These are phyloP conservation scores for Euphorbia celastroides DNA, from an alignment of 441 rosid species.

Conservation along the genomic window DNA sequence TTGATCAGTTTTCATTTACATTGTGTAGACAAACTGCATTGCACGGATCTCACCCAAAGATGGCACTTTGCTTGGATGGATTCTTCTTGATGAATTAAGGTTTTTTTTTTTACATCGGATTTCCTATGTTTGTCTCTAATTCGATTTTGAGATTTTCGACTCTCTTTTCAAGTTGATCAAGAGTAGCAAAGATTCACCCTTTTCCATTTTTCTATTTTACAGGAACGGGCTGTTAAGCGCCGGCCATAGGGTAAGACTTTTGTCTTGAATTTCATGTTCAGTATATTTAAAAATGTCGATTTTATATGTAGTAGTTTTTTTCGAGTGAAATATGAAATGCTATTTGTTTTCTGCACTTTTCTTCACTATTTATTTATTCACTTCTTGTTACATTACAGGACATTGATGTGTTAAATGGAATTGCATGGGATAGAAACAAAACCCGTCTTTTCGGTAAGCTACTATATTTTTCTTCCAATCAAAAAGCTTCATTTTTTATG, in stretches of 20 bases:
- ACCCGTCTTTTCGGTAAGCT: constrained; percentile 79
- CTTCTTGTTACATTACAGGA: constrained; percentile 29
- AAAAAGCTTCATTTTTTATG: not conserved
- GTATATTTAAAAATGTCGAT: not conserved
- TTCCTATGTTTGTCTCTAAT: constrained; percentile 5
- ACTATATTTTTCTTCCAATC: not conserved
- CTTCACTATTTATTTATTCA: not conserved
- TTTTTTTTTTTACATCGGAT: constrained; percentile 15
- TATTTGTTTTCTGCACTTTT: not conserved
- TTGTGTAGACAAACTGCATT: constrained; percentile 79
- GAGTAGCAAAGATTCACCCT: constrained; percentile 1
- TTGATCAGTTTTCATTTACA: constrained; percentile 10
- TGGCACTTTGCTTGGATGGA: constrained; percentile 77
- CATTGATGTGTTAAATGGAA: constrained; percentile 90
- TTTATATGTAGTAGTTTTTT: not conserved
- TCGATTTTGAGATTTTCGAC: not conserved
- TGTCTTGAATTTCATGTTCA: not conserved
- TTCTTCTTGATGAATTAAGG: constrained; percentile 79
- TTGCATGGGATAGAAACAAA: constrained; percentile 73
- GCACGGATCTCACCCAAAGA: constrained; percentile 81
- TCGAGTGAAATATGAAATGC: not conserved
- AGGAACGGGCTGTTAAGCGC: constrained; percentile 57
- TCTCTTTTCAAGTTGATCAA: not conserved
- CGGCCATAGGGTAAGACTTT: constrained; percentile 56
- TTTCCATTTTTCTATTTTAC: constrained; percentile 19